Conservation (phyloP, 805 yeast species). For the Hanseniaspora vineae region DNA sequence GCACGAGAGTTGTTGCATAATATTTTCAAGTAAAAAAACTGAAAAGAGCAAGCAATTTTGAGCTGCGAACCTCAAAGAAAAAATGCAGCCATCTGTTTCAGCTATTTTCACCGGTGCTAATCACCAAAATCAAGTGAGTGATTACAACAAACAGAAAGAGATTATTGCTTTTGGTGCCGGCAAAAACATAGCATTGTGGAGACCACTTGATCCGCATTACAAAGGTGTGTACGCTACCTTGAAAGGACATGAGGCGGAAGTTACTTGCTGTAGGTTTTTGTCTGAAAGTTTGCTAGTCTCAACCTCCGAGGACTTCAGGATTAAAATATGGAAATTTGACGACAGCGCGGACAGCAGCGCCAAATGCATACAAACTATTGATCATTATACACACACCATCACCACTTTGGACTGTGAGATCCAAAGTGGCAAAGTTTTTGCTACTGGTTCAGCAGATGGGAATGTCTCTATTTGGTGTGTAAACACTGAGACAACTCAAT, state of each 20-base stretch:
- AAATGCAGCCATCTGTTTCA: constrained; percentile 24
- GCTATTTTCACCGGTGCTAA: constrained; percentile 67
- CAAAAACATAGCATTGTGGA: constrained; percentile 52
- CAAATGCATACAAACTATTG: constrained; percentile 20
- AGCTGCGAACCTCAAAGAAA: not conserved
- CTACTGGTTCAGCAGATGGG: constrained; percentile 58
- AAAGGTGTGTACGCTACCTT: constrained; percentile 42
- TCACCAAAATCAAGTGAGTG: constrained; percentile 48
- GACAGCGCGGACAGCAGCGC: constrained; percentile 8
- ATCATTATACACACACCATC: constrained; percentile 37
- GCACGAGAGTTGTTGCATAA: too few relatives aligned
- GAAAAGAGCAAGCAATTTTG: not conserved
- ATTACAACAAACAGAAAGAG: constrained; percentile 26
- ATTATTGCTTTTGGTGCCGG: constrained; percentile 65
- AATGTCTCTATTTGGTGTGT: constrained; percentile 37
- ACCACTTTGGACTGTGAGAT: constrained; percentile 36
- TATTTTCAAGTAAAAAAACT: not conserved
- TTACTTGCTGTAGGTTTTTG: constrained; percentile 54
- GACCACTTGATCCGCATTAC: constrained; percentile 32
- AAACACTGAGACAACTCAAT: constrained; percentile 10
- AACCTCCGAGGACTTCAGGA: constrained; percentile 52
- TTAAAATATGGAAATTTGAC: constrained; percentile 44
- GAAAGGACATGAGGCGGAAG: constrained; percentile 46
- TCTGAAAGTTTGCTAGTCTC: constrained; percentile 38
- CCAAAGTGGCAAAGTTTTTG: constrained; percentile 25